Base-by-base conservation (phyloP, 2,329 filamentous ascomycete genomes). In the Berkeleyomyces rouxiae region DNA sequence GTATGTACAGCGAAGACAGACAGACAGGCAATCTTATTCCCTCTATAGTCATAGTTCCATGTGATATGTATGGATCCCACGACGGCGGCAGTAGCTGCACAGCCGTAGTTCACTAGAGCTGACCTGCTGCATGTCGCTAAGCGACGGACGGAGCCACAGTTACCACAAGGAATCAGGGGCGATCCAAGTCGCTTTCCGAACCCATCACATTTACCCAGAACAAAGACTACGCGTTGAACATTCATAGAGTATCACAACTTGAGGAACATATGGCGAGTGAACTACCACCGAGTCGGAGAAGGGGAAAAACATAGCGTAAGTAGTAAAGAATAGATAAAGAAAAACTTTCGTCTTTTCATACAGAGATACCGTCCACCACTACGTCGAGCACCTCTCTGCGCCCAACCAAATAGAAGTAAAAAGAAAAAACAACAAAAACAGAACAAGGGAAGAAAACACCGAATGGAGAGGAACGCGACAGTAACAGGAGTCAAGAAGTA, bases 281-380 rank as follows among this genome's bases (percentile, higher is more conserved):
- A 62, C 39, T 51, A n/a, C 42, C 58, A 42, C 13, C 37, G 60
- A 46, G 16, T 43, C n/a, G 47, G 53, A 60, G 60, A 62, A 59
- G 55, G 43, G 47, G 58, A 51, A 40, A 58, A 40, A 63, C 59
- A 63, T 31, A 62, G 2, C 13, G 13, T 2, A 40, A 39, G 31
- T 46, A 49, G 58, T 23, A 53, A 64, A 44, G 23, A 58, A 33
- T 51, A 37, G 37, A 58, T 62, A 60, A 37, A 44, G 16, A 63
- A 61, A 64, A 59, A 62, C 53, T 36, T 58, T 59, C 55, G 62
- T 61, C 59, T 65, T 62, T 62, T 64, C 58, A 64, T 59, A 64
- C 53, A 64, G 39, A 62, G 58, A 58, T 31, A 37, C 33, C 55
- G 16, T 59, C 63, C 59, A 62, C 60, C 57, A 58, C 43, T 43